phyloP scores from a whole-genome alignment of 805 yeast species.

The Ogataea neopini region DNA sequence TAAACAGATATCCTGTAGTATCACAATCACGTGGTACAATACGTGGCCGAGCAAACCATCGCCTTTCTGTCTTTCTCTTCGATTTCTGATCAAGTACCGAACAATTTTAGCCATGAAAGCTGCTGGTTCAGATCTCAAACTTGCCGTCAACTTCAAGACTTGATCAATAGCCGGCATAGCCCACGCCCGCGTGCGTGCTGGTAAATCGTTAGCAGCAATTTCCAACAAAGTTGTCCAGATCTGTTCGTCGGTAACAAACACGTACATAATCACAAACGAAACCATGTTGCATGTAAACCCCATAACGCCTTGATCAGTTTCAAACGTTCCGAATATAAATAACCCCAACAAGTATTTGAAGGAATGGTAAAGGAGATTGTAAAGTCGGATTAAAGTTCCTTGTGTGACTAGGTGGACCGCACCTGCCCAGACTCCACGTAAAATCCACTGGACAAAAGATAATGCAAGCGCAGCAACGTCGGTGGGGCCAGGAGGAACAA shows the following conservation, averaged over 20 bases:
- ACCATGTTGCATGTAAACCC: not conserved
- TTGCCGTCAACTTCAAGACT: not conserved
- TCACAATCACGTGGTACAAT: slow-evolving; percentile 7
- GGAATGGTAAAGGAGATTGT: slow-evolving; percentile 8
- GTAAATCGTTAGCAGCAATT: slow-evolving; percentile 9
- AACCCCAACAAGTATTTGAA: slow-evolving; percentile 10
- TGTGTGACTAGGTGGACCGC: slow-evolving; percentile 14
- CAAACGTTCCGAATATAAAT: slow-evolving; percentile 2
- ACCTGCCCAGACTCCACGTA: slow-evolving; percentile 1
- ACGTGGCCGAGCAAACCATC: not conserved
- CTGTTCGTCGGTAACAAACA: slow-evolving; percentile 5
- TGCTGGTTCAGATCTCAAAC: not conserved
- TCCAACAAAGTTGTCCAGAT: slow-evolving; percentile 8
- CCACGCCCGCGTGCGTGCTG: slow-evolving; percentile 1
- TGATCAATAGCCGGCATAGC: slow-evolving; percentile 3
- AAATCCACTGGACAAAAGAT: not conserved
- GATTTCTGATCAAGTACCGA: slow-evolving; percentile 10
- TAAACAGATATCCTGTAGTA: slow-evolving; percentile 22
- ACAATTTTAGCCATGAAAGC: not conserved
- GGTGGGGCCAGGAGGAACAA: not conserved
- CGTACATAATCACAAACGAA: not conserved
- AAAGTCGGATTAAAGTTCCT: slow-evolving; percentile 19
- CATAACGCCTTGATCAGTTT: not conserved
- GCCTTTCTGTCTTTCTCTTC: slow-evolving; percentile 1
- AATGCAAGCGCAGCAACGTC: not conserved